Evolutionary conservation across 768 basidiomycete genomes (phyloP).

Genomic region (Termitomyces sp.): DNA sequence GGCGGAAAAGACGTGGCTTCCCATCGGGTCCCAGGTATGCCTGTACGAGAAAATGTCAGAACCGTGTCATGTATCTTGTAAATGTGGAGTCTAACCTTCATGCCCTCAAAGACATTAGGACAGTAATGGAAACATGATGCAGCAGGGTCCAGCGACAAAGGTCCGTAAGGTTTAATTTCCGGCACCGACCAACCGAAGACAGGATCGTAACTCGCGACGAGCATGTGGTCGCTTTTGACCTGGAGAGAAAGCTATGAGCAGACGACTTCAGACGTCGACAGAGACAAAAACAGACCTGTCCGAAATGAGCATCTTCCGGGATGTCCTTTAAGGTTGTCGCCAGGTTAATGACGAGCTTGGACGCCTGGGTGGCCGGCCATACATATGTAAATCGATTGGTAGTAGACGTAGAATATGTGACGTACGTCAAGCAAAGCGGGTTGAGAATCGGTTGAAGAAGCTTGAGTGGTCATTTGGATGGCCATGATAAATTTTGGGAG

Average conservation of each 20-base stretch:
- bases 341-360: conserved; percentile 43
- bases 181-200: conserved; percentile 63
- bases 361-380: conserved; percentile 33
- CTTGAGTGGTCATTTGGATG: conserved; percentile 6
- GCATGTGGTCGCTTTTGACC: conserved; percentile 78
- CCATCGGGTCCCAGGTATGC: conserved; percentile 72
- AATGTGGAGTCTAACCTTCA: conserved; percentile 43
- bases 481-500: conserved; percentile 12
- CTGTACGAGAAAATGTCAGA: conserved; percentile 23
- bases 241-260: conserved; percentile 14
- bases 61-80: neutral
- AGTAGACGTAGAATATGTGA: neutral
- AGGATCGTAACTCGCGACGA: conserved; percentile 58
- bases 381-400: neutral
- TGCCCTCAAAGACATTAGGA: conserved; percentile 81
- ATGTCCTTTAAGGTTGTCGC: conserved; percentile 45
- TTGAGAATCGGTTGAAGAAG: conserved; percentile 3
- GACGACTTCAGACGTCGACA: neutral
- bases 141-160: conserved; percentile 63
- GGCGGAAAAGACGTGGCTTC: conserved; percentile 72
- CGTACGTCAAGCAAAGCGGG: conserved; percentile 15
- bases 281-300: conserved; percentile 36
- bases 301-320: conserved; percentile 49
- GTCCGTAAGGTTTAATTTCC: conserved; percentile 70
- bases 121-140: conserved; percentile 83